Base-by-base conservation (phyloP, 148 eudicot species). In the Pharnaceum exiguum region DNA sequence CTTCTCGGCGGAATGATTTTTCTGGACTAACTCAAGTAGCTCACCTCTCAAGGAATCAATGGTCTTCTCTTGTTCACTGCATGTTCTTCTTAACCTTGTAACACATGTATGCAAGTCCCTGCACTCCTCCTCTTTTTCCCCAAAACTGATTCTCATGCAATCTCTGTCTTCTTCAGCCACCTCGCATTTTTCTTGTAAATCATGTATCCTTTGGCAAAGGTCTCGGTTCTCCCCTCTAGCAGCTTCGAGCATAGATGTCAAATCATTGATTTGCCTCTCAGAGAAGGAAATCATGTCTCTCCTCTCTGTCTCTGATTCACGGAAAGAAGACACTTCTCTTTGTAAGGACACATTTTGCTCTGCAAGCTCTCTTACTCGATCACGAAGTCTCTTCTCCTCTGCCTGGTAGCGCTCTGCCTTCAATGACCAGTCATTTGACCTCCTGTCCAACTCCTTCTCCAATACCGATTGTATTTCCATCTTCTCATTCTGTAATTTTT, bases 261-360 rank as follows among this genome's bases (percentile, higher is more conserved):
- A 60, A 37, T 77, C 86, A 62, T 58, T 65, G 25, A 87, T 64
- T 63, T 87, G 90, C 30, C 56, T 50, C 66, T 83, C 94, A 28
- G 77, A 78, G 35, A 49, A 36, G 5, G 64, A 12, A 37, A 79
- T 45, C 57, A 31, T 69, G 70, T 57, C 71, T 51, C 62, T 76
- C 36, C 63, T 71, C 57, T 79, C 90, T 48, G 45, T 50, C 59
- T 81, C 82, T 43, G 48, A 72, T 63, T 91, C 90, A 47, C 79
- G 68, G 32, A 78, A 76, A n/a, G 78, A 75, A 54, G 94, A 87
- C 16, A 87, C 76, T 37, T 87, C 98, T 40, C 89, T 91, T 79
- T 91, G 96, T 32, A 91, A 83, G 9, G 77, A 73, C 50, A 91
- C 98, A 62, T 91, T 91, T 74, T 85, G 95, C 77, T 91, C 98